Conservation (phyloP, 768 basidiomycete genomes). For the Boletus insuetus region DNA sequence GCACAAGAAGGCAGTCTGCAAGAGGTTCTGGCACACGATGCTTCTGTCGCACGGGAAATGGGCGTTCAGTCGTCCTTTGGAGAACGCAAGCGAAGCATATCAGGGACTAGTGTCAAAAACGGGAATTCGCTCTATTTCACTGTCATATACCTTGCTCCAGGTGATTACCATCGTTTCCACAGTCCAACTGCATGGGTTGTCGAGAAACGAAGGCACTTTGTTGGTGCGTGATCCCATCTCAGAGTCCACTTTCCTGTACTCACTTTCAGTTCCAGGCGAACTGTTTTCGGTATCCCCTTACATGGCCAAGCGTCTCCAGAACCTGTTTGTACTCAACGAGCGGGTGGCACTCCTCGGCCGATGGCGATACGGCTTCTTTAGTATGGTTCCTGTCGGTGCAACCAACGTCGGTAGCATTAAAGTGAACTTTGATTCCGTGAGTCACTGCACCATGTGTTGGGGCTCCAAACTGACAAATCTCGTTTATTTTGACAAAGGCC, state of each 20-base stretch:
- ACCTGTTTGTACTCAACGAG: constrained; percentile 97
- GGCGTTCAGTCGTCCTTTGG: constrained; percentile 48
- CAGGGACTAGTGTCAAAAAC: constrained; percentile 52
- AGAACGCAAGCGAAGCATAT: constrained; percentile 34
- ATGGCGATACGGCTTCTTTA: constrained; percentile 95
- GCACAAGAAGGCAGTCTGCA: constrained; percentile 49
- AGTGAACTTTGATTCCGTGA: constrained; percentile 89
- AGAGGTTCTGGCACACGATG: constrained; percentile 63
- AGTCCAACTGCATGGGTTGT: constrained; percentile 96
- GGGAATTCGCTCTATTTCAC: constrained; percentile 88
- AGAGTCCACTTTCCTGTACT: not conserved
- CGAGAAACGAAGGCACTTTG: constrained; percentile 91
- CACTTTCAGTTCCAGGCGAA: constrained; percentile 53
- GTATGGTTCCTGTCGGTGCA: constrained; percentile 97
- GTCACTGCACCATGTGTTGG: constrained; percentile 1
- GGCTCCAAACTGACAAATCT: not conserved
- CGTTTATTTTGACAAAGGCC: constrained; percentile 40
- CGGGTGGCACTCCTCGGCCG: constrained; percentile 91
- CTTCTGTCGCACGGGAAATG: constrained; percentile 70
- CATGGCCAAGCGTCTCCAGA: constrained; percentile 87
- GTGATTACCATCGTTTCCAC: constrained; percentile 98
- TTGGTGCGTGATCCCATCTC: constrained; percentile 50
- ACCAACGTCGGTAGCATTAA: constrained; percentile 97
- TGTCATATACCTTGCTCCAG: constrained; percentile 97
- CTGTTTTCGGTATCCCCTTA: constrained; percentile 96